Evolutionary conservation across 2,329 filamentous ascomycete genomes (phyloP).

Genomic region (Hawksworthiomyces lignivorus): DNA sequence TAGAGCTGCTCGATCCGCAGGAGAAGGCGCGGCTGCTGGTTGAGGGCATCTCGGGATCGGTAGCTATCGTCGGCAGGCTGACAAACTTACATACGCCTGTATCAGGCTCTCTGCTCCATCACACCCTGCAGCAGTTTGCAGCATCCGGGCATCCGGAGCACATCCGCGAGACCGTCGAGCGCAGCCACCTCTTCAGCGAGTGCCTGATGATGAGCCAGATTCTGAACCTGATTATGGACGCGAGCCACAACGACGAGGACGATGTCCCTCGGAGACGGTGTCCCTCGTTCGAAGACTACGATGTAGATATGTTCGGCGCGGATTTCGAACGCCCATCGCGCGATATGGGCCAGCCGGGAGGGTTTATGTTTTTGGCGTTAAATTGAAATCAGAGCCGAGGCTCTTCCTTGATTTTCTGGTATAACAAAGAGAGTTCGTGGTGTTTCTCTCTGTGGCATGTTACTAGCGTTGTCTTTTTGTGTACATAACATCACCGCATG

Average conservation of each 20-base stretch:
- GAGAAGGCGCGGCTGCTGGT: conserved; percentile 26
- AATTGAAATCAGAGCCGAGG: too few relatives aligned
- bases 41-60: conserved; percentile 28
- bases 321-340: conserved; percentile 24
- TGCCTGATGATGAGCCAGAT: conserved; percentile 27
- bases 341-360: conserved; percentile 30
- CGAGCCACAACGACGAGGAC: conserved; percentile 19
- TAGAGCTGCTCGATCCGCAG: conserved; percentile 23
- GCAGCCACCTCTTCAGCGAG: conserved; percentile 22
- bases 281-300: conserved; percentile 18
- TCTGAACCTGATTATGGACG: conserved; percentile 24
- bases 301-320: conserved; percentile 20
- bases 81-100: too few relatives aligned
- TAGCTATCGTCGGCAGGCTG: conserved; percentile 23
- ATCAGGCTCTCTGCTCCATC: too few relatives aligned
- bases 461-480: neutral
- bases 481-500: neutral
- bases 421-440: too few relatives aligned
- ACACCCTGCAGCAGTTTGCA: conserved; percentile 24
- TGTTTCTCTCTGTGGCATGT: neutral
- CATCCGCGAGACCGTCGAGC: conserved; percentile 24
- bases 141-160: conserved; percentile 21
- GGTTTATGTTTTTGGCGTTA: conserved; percentile 29
- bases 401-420: neutral
- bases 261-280: too few relatives aligned